A percentile compares a stretch with the other conserved stretches of the same genome.
phyloP scores from a whole-genome alignment of 2,329 filamentous ascomycete species.

The Colletotrichum scovillei region DNA sequence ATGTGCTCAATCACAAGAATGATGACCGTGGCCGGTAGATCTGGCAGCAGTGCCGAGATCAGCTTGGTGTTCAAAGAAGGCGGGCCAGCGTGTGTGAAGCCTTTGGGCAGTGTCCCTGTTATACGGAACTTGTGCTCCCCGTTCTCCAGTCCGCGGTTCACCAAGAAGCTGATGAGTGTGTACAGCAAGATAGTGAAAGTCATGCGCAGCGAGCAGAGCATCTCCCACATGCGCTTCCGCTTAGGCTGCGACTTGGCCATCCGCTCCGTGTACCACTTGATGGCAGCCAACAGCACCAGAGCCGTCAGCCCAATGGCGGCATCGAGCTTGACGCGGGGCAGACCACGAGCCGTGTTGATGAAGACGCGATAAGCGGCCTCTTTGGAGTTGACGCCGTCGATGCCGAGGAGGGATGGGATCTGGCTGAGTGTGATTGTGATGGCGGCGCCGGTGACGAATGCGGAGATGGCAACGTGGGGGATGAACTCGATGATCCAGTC shows the following conservation, averaged over 20 bases:
- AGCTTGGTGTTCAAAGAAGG: slow-evolving; percentile 67
- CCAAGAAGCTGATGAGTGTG: slow-evolving; percentile 77
- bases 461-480: slow-evolving; percentile 62
- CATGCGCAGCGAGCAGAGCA: slow-evolving; percentile 78
- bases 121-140: slow-evolving; percentile 68
- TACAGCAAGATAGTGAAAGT: slow-evolving; percentile 82
- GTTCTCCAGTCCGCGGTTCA: slow-evolving; percentile 65
- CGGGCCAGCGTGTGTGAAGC: slow-evolving; percentile 73
- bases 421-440: slow-evolving; percentile 63
- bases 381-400: slow-evolving; percentile 61
- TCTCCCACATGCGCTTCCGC: slow-evolving; percentile 75
- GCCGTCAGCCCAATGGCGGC: slow-evolving; percentile 80
- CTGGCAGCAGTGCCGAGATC: slow-evolving; percentile 65
- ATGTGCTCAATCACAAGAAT: slow-evolving; percentile 87
- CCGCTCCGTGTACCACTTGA: slow-evolving; percentile 63
- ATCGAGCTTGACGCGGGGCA: slow-evolving; percentile 68
- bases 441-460: slow-evolving; percentile 66
- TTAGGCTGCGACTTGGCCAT: slow-evolving; percentile 71
- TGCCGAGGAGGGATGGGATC: slow-evolving; percentile 62
- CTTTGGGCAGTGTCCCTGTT: slow-evolving; percentile 59
- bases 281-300: slow-evolving; percentile 74
- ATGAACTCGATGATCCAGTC: slow-evolving; percentile 68
- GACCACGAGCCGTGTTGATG: slow-evolving; percentile 60
- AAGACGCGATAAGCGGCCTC: slow-evolving; percentile 60
- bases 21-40: slow-evolving; percentile 79